These are phyloP conservation scores for Amanita jacksonii DNA, from an alignment of 768 basidiomycete genomes.

Conservation along the genomic window DNA sequence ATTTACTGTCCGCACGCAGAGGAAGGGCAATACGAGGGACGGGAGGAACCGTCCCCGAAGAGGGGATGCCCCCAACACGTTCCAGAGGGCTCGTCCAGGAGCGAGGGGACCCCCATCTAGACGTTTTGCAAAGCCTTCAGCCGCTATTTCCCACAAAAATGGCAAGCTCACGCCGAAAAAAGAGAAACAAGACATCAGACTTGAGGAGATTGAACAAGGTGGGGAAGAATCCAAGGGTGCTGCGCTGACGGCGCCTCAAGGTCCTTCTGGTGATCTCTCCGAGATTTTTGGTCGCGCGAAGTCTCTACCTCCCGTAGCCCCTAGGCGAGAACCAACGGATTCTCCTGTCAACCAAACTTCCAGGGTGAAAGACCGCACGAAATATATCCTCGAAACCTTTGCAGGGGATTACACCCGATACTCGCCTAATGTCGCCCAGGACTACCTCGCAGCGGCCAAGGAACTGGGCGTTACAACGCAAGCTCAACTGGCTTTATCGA, in stretches of 20 bases:
- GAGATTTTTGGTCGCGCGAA: slow-evolving; percentile 14
- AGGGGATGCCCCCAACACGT: not conserved
- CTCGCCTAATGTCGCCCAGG: slow-evolving; percentile 19
- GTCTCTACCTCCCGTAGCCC: slow-evolving; percentile 1
- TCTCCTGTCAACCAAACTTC: not conserved
- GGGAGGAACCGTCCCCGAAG: not conserved
- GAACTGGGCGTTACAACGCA: slow-evolving; percentile 31
- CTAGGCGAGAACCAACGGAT: slow-evolving; percentile 11
- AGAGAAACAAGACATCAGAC: slow-evolving; percentile 5
- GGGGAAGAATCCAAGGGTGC: slow-evolving; percentile 16
- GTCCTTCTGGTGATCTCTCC: slow-evolving; percentile 16
- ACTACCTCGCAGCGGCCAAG: slow-evolving; percentile 19
- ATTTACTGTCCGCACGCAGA: not conserved
- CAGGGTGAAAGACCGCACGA: slow-evolving; percentile 9
- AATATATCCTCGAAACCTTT: slow-evolving; percentile 22
- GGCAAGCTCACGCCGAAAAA: not conserved
- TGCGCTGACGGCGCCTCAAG: slow-evolving; percentile 17
- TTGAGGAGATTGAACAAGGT: slow-evolving; percentile 14
- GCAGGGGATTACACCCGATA: slow-evolving; percentile 47
- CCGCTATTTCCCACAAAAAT: not conserved
- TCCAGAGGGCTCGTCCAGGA: not conserved
- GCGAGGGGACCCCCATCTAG: not conserved
- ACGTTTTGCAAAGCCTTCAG: not conserved
- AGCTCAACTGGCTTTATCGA: slow-evolving; percentile 28
- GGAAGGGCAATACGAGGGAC: not conserved